phyloP scores from a whole-genome alignment of 352 stramenopile species.

The Phytophthora macrochlamydospora region DNA sequence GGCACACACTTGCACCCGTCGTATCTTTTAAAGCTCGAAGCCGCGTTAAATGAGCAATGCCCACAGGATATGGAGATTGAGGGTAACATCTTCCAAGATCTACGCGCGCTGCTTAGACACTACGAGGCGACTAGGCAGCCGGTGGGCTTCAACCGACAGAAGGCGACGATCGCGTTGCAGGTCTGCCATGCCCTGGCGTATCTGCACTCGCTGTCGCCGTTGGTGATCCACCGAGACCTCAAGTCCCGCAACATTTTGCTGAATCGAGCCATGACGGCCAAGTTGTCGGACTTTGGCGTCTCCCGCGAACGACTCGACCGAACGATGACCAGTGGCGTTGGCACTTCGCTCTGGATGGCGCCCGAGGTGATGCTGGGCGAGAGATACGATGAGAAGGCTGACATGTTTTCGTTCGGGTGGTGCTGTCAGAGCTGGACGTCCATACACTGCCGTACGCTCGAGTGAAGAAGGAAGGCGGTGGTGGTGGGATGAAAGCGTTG shows the following conservation, averaged over 20 bases:
- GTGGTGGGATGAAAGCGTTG: neutral
- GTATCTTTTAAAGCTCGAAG: slow-evolving; percentile 64
- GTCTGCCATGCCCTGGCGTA: slow-evolving; percentile 46
- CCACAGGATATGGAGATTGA: neutral
- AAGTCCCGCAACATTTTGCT: slow-evolving; percentile 57
- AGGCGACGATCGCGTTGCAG: slow-evolving; percentile 35
- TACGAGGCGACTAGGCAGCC: slow-evolving; percentile 4
- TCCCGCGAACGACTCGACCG: slow-evolving; percentile 30
- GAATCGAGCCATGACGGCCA: slow-evolving; percentile 49
- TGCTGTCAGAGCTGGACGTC: slow-evolving; percentile 63
- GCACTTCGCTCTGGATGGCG: slow-evolving; percentile 64
- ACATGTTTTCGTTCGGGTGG: slow-evolving; percentile 72
- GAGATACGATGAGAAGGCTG: slow-evolving; percentile 57
- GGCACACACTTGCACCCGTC: slow-evolving; percentile 86
- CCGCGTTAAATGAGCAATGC: slow-evolving; percentile 29
- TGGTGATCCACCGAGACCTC: slow-evolving; percentile 41
- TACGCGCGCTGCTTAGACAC: slow-evolving; percentile 33
- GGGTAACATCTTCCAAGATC: slow-evolving; percentile 19
- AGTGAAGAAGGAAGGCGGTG: slow-evolving; percentile 16
- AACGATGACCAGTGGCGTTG: slow-evolving; percentile 50
- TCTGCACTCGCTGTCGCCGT: slow-evolving; percentile 32
- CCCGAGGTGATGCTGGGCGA: slow-evolving; percentile 66
- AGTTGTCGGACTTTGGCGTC: slow-evolving; percentile 71
- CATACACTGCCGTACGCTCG: slow-evolving; percentile 4
- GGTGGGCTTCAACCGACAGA: slow-evolving; percentile 23